phyloP scores from a whole-genome alignment of 2,329 filamentous ascomycete species.

The Tothia fuscella region DNA sequence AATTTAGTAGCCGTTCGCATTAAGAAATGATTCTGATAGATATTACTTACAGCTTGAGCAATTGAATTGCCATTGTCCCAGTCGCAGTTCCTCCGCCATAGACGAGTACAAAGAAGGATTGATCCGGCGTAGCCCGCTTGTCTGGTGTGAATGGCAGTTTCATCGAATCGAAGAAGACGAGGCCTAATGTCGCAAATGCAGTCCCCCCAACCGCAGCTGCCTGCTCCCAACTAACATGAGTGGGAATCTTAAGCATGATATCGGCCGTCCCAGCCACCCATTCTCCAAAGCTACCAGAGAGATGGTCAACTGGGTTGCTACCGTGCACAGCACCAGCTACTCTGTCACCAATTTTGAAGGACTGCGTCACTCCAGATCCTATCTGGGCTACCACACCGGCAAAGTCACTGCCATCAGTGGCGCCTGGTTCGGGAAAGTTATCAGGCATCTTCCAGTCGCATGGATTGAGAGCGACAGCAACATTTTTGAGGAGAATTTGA shows the following conservation, averaged over 20 bases:
- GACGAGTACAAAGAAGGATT: too few species aligned
- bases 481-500: slow-evolving; percentile 42
- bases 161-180: too few species aligned
- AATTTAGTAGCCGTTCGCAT: too few species aligned
- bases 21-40: too few species aligned
- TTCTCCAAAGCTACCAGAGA: neutral
- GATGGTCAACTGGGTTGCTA: neutral
- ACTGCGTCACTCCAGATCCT: slow-evolving; percentile 19
- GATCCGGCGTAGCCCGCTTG: too few species aligned
- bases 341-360: neutral
- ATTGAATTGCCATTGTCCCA: too few species aligned
- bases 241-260: slow-evolving; percentile 15
- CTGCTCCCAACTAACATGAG: slow-evolving; percentile 24
- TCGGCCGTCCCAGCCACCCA: slow-evolving; percentile 23
- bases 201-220: slow-evolving; percentile 29
- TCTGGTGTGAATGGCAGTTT: too few species aligned
- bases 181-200: too few species aligned
- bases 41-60: too few species aligned
- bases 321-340: neutral
- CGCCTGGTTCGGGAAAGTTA: slow-evolving; percentile 23
- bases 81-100: too few species aligned
- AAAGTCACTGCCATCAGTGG: slow-evolving; percentile 24
- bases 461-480: slow-evolving; percentile 25
- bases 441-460: neutral
- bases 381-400: slow-evolving; percentile 25